These are phyloP conservation scores for Dactylellina leptospora DNA, from an alignment of 2,329 filamentous ascomycete species.

Conservation along the genomic window DNA sequence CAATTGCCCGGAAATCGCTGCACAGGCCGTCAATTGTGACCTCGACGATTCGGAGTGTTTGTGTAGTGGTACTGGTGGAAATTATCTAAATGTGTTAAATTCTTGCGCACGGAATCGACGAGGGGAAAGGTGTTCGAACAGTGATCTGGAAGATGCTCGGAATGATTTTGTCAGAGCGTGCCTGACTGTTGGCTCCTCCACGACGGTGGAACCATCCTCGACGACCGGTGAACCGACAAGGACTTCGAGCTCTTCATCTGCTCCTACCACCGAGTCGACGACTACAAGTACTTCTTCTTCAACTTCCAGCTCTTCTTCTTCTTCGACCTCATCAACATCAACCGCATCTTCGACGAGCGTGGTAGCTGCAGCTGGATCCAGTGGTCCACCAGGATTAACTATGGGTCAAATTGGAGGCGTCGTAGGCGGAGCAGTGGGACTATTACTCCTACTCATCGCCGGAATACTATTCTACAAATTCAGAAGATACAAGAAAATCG, in stretches of 20 bases:
- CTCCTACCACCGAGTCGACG: conserved; percentile 11
- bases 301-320: neutral
- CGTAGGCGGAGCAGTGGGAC: conserved; percentile 30
- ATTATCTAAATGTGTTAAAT: conserved; percentile 22
- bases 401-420: conserved; percentile 41
- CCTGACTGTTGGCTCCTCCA: neutral
- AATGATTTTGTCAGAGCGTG: conserved; percentile 12
- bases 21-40: conserved; percentile 19
- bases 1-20: conserved; percentile 28
- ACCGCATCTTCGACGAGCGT: conserved; percentile 22
- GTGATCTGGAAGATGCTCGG: conserved; percentile 19
- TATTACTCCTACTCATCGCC: conserved; percentile 14
- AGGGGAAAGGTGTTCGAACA: conserved; percentile 37
- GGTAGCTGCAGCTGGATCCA: conserved; percentile 6
- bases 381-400: conserved; percentile 13
- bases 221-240: conserved; percentile 30
- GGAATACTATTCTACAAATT: conserved; percentile 14
- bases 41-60: conserved; percentile 26
- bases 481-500: conserved; percentile 40
- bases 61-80: conserved; percentile 10
- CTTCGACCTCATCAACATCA: neutral
- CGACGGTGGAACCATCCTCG: conserved; percentile 25
- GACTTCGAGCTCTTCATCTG: conserved; percentile 19
- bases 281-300: conserved; percentile 9
- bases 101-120: conserved; percentile 31